phyloP scores from a whole-genome alignment of 805 yeast species.

The Suhomyces emberorum region DNA sequence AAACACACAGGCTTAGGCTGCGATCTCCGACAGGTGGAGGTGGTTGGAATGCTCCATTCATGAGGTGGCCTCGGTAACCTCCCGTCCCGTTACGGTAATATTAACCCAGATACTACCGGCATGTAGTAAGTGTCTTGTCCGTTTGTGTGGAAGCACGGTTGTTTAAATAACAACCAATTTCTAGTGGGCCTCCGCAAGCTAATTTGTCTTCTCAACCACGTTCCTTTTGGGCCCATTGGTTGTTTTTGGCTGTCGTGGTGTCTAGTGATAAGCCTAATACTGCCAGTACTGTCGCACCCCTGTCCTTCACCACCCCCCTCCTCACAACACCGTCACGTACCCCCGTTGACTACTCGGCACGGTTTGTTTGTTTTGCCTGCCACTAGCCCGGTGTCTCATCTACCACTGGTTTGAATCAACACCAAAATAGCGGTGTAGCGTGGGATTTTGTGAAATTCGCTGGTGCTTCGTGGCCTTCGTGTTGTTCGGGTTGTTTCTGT shows the following conservation, averaged over 20 bases:
- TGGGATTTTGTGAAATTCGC: too few species aligned
- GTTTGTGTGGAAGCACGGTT: neutral
- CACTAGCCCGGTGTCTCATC: neutral
- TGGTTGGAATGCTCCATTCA: too few species aligned
- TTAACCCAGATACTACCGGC: neutral
- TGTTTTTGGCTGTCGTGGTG: slow-evolving; percentile 1
- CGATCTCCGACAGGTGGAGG: too few species aligned
- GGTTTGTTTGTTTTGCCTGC: neutral
- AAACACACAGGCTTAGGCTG: neutral
- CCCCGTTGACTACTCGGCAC: neutral
- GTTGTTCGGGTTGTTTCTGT: too few species aligned
- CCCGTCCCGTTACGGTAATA: neutral
- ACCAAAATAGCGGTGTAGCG: too few species aligned
- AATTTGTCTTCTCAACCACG: slow-evolving; percentile 4
- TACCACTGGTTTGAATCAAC: neutral
- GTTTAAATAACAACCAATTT: slow-evolving; percentile 7
- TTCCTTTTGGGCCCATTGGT: neutral
- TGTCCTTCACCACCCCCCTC: neutral
- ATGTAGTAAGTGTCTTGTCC: slow-evolving; percentile 1
- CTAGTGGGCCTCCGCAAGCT: slow-evolving; percentile 2
- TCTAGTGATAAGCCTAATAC: too few species aligned
- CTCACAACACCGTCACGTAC: neutral
- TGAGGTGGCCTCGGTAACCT: neutral
- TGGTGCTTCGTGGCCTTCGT: too few species aligned
- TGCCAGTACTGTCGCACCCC: neutral